Evolutionary conservation across 78 protist species (phyloP), one percentile per base, ranked within the genome.

Genomic region (Tieghemostelium lacteum): DNA sequence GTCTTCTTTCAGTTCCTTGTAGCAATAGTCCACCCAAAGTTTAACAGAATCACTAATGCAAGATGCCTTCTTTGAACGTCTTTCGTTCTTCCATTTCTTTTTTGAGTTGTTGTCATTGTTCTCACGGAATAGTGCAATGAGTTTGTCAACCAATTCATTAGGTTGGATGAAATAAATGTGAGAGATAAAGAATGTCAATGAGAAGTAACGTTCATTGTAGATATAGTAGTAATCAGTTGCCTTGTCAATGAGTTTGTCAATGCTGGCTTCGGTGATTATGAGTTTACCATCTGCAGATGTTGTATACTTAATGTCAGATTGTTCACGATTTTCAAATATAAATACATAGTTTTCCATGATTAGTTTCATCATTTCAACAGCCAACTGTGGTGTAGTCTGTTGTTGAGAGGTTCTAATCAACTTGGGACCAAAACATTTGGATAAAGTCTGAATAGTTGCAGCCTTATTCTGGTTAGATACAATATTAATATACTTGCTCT

Each of bases 11-110:
- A 83, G 29, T 63, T 83, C 91, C 6, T 64, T 58, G 71, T 83
- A 83, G 37, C 91, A 83, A 57, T 83, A 83, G 54, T 83, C 91
- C 0, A 83, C 78, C 91, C 91, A 83, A 36, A 83, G 78, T 45
- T 69, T 83, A 40, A 83, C 91, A 1, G 80, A 63, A 1, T 83
- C 91, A n/a, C 29, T 29, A 2, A 83, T 83, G 42, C 63, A 67
- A 6, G 24, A 39, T 1, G 73, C 91, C 19, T 63, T 34, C 61
- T 83, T 83, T 24, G 80, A 36, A 22, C 66, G 33, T 49, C 91
- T 73, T 4, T 52, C 60, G 49, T 66, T 66, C 40, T 75, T 75
- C 86, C 86, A 75, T 73, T 83, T 83, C 63, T 52, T 66, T 26
- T 62, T 64, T 4, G 52, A 45, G 19, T 65, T 76, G 19, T 65